Conservation (phyloP, 768 basidiomycete species). For the Psilocybe cubensis region DNA sequence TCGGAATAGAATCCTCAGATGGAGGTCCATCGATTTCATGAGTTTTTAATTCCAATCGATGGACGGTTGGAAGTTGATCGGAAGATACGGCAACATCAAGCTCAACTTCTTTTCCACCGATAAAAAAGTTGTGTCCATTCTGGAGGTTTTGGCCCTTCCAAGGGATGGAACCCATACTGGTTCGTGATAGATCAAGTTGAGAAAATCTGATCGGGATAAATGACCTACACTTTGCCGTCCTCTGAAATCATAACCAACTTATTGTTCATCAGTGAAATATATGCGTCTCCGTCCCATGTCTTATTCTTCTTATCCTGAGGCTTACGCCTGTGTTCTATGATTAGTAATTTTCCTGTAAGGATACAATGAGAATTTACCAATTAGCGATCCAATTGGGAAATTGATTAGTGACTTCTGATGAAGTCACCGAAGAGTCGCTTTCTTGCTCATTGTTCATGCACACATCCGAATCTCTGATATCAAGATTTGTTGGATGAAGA, state of each 20-base stretch:
- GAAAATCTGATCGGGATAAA: not conserved
- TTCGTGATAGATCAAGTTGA: not conserved
- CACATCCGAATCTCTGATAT: too few relatives aligned
- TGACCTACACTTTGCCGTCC: slow-evolving; percentile 67
- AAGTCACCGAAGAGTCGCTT: not conserved
- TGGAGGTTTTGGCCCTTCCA: slow-evolving; percentile 64
- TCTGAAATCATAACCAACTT: slow-evolving; percentile 69
- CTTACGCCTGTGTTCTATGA: slow-evolving; percentile 59
- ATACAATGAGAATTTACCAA: slow-evolving; percentile 41
- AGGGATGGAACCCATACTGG: slow-evolving; percentile 61
- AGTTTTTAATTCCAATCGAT: slow-evolving; percentile 4
- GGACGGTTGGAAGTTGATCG: slow-evolving; percentile 54
- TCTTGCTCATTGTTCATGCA: not conserved
- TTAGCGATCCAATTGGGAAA: slow-evolving; percentile 68
- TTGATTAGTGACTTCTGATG: slow-evolving; percentile 16
- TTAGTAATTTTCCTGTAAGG: slow-evolving; percentile 1
- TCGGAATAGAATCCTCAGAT: slow-evolving; percentile 19
- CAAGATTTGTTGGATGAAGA: too few relatives aligned
- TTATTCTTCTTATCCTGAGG: slow-evolving; percentile 77
- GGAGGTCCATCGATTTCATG: not conserved
- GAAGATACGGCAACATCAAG: slow-evolving; percentile 54
- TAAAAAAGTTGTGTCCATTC: slow-evolving; percentile 45
- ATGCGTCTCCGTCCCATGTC: slow-evolving; percentile 85
- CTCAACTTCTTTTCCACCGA: slow-evolving; percentile 65
- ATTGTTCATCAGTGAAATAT: slow-evolving; percentile 52